phyloP scores from a whole-genome alignment of 164 flowering plant species.

The Taxillus chinensis region DNA sequence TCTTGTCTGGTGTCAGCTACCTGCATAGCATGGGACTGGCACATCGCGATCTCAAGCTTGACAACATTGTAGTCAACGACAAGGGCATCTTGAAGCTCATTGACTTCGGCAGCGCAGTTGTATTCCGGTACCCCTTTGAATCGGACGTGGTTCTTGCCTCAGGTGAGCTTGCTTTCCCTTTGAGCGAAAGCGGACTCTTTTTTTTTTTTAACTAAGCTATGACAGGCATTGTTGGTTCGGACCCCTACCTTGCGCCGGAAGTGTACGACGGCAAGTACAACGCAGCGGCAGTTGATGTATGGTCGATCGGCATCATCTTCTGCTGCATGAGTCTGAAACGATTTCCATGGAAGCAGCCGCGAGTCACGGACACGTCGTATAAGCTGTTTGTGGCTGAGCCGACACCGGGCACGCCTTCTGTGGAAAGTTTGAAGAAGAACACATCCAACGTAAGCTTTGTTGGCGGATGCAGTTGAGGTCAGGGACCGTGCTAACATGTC shows the following conservation, averaged over 20 bases:
- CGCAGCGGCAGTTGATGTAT: slow-evolving; percentile 57
- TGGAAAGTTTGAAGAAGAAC: no score
- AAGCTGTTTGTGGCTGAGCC: no score
- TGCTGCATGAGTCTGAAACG: no score
- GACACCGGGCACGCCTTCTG: no score
- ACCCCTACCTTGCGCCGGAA: slow-evolving; percentile 73
- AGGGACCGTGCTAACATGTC: no score
- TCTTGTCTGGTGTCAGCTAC: slow-evolving; percentile 51
- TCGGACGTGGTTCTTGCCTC: slow-evolving; percentile 40
- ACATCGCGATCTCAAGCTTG: slow-evolving; percentile 67
- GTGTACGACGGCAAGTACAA: slow-evolving; percentile 43
- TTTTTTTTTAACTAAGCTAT: no score
- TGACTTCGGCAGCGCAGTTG: slow-evolving; percentile 73
- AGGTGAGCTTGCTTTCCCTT: slow-evolving; percentile 55
- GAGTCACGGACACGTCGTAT: no score
- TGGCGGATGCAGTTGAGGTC: no score
- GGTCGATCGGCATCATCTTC: slow-evolving; percentile 67
- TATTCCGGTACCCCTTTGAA: slow-evolving; percentile 42
- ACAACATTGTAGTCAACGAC: slow-evolving; percentile 55
- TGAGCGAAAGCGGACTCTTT: no score
- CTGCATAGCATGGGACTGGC: slow-evolving; percentile 56
- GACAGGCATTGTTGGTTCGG: no score
- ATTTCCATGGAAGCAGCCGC: no score
- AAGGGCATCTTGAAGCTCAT: slow-evolving; percentile 53
- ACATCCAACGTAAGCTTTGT: no score